Percentiles rank a stretch among this genome's conserved stretches.
phyloP scores from a whole-genome alignment of 148 eudicot species.

The Spergularia marina region DNA sequence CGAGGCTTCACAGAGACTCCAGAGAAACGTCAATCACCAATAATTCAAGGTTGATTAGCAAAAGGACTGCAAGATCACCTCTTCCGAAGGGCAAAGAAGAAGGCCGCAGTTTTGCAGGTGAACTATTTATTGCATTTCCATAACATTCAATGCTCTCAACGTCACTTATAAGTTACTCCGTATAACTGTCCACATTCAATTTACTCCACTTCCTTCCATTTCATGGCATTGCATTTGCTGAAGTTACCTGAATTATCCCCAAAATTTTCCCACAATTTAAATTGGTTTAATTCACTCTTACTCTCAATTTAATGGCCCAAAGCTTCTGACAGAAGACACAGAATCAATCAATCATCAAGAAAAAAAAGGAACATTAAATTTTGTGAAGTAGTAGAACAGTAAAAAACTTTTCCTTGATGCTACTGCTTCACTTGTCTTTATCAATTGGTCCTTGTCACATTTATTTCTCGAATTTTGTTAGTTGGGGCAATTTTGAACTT shows the following conservation, averaged over 20 bases:
- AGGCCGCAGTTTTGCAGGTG: conserved; percentile 17
- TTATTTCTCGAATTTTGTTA: conserved; percentile 31
- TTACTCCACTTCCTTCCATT: conserved; percentile 21
- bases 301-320: too few relatives aligned
- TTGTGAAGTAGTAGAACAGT: neutral
- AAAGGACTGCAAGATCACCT: neutral
- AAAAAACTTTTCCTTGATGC: neutral
- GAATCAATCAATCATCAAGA: too few relatives aligned
- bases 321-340: too few relatives aligned
- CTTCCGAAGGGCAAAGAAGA: neutral
- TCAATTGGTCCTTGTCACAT: conserved; percentile 28
- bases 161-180: conserved; percentile 23
- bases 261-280: conserved; percentile 9
- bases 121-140: neutral
- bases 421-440: conserved; percentile 26
- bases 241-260: neutral
- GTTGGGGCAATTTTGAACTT: conserved; percentile 14
- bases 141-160: conserved; percentile 65
- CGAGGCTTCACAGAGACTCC: too few relatives aligned
- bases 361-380: neutral
- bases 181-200: conserved; percentile 27
- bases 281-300: neutral
- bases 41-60: too few relatives aligned
- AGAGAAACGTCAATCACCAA: too few relatives aligned
- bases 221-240: neutral